Conservation (phyloP, 257 asterid genomes). For the Solanum appendiculatum region DNA sequence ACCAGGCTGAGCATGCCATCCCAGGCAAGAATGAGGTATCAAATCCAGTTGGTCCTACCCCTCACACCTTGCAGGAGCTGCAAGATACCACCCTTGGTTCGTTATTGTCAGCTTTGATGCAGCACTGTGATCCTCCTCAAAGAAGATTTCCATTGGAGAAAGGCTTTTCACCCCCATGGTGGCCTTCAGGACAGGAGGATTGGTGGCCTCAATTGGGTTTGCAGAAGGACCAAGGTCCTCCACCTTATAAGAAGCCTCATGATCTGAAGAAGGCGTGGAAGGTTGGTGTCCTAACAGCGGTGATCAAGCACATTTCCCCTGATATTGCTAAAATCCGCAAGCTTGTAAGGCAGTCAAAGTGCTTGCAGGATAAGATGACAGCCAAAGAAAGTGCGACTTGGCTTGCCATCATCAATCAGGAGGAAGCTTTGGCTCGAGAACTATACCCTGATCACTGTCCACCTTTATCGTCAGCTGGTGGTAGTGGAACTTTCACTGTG, state of each 20-base stretch:
- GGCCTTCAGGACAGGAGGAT: constrained; percentile 11
- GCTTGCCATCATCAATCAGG: constrained; percentile 11
- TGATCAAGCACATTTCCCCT: constrained; percentile 5
- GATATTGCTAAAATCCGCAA: constrained; percentile 7
- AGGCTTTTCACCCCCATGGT: constrained; percentile 10
- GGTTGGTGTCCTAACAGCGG: constrained; percentile 7
- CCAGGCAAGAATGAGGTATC: neutral
- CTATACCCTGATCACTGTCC: constrained; percentile 1
- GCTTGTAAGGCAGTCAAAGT: constrained; percentile 9
- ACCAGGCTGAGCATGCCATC: neutral
- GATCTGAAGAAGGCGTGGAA: constrained; percentile 14
- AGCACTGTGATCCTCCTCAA: constrained; percentile 13
- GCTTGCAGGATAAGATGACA: constrained; percentile 17
- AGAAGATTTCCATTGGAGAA: constrained; percentile 8
- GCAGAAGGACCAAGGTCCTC: constrained; percentile 5
- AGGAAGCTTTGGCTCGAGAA: constrained; percentile 7
- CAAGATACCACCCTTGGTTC: constrained; percentile 15
- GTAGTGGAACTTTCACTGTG: neutral
- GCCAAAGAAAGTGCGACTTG: constrained; percentile 12
- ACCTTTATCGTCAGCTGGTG: neutral
- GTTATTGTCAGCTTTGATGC: constrained; percentile 6
- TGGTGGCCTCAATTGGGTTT: constrained; percentile 8
- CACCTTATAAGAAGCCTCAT: constrained; percentile 12
- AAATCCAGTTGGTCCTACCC: neutral
- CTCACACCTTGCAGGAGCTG: constrained; percentile 8